Conservation (phyloP, 805 yeast genomes). For the Citeromyces matritensis region DNA sequence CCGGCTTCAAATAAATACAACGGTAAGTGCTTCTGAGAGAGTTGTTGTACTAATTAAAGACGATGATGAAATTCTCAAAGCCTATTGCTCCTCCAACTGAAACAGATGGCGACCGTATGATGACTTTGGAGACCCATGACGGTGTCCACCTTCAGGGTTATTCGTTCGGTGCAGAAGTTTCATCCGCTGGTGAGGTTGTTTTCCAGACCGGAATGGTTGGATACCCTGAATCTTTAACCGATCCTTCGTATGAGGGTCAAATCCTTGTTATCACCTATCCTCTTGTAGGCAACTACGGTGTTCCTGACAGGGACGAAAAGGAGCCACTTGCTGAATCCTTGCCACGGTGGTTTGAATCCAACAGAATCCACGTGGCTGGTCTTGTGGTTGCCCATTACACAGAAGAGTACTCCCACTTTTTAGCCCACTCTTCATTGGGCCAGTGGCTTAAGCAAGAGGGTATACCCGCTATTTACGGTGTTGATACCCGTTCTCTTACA, state of each 20-base stretch:
- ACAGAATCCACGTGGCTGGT: conserved; percentile 90
- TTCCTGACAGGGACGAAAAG: conserved; percentile 70
- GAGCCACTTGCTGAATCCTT: conserved; percentile 63
- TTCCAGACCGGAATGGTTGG: conserved; percentile 99
- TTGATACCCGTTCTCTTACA: conserved; percentile 91
- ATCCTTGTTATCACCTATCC: conserved; percentile 94
- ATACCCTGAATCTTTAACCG: conserved; percentile 94
- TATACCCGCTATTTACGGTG: conserved; percentile 94
- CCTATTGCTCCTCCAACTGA: conserved; percentile 90
- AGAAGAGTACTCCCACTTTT: conserved; percentile 85
- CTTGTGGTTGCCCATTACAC: conserved; percentile 94
- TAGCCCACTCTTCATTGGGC: conserved; percentile 87
- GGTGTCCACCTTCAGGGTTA: conserved; percentile 84
- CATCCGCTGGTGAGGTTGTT: conserved; percentile 94
- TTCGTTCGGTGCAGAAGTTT: conserved; percentile 86
- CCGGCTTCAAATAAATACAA: too few relatives aligned
- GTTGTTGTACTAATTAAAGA: too few relatives aligned
- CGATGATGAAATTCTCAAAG: conserved; percentile 30
- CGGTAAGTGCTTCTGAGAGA: too few relatives aligned
- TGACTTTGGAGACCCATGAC: conserved; percentile 80
- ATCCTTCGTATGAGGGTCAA: conserved; percentile 97
- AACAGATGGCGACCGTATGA: conserved; percentile 64
- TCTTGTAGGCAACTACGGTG: conserved; percentile 97
- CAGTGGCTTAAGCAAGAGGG: conserved; percentile 86
- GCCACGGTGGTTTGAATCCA: conserved; percentile 90